These are phyloP conservation scores for Salvia hispanica DNA, from an alignment of 257 asterid species.

Conservation along the genomic window DNA sequence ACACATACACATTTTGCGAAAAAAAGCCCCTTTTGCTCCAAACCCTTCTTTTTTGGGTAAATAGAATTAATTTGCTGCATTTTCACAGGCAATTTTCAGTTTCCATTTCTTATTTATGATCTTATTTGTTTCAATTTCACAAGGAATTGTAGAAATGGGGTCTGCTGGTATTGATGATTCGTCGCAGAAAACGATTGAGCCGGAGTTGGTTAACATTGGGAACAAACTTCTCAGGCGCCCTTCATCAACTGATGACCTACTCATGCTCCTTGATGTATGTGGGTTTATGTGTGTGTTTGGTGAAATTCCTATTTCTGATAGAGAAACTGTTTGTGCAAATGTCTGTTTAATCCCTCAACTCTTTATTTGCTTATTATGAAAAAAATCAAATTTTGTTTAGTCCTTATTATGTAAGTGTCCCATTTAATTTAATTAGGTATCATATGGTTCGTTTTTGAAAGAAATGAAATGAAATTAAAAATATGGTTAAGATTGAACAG, in stretches of 20 bases:
- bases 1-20: slow-evolving; percentile 35
- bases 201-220: slow-evolving; percentile 39
- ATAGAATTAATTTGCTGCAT: slow-evolving; percentile 19
- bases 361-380: slow-evolving; percentile 4
- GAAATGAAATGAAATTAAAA: too few species aligned
- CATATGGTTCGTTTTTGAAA: background rate
- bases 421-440: too few species aligned
- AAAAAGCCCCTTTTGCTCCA: slow-evolving; percentile 20
- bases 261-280: slow-evolving; percentile 42
- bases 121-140: background rate
- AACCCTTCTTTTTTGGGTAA: background rate
- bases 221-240: slow-evolving; percentile 30
- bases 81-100: background rate
- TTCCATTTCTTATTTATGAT: background rate
- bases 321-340: slow-evolving; percentile 30
- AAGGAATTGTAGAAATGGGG: slow-evolving; percentile 41
- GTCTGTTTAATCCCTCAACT: slow-evolving; percentile 24
- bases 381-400: background rate
- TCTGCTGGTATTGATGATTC: slow-evolving; percentile 34
- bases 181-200: slow-evolving; percentile 42
- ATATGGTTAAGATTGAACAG: too few species aligned
- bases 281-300: slow-evolving; percentile 11
- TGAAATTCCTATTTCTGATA: slow-evolving; percentile 4
- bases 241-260: slow-evolving; percentile 40
- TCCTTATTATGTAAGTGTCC: too few species aligned